Evolutionary conservation across 108 stramenopile species (phyloP), one percentile per base, ranked within the genome.

Genomic region (Cyclotella choctawhatcheeana): DNA sequence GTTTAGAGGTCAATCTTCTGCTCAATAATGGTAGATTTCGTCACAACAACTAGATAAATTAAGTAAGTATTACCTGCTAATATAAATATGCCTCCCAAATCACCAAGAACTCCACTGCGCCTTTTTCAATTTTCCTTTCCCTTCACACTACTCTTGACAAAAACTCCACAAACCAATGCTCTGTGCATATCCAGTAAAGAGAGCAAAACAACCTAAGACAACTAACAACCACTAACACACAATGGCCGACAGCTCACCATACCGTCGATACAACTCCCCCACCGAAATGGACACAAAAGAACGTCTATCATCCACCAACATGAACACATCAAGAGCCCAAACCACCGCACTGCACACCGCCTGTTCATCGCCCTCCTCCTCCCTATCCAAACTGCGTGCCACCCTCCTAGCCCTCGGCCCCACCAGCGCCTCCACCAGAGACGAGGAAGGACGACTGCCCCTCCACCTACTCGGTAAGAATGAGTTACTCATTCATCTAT

Each of bases 341-440:
- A 76, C 71, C 53, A 81, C 76, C 33, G 71, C 76, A 47, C 81
- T 81, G 30, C 81, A 81, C 54, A 43, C 29, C 10, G 81, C 81
- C 12, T 81, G 81, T 63, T 44, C 76, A 32, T 77, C 76, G 30
- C 81, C 81, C 30, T 73, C 76, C 4, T 77, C 76, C 70, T 73
- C 76, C 37, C 81, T 67, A 27, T 81, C 81, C 55, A 77, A 73
- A 67, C 75, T 81, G 3, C 81, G 81, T 26, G 81, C 81, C n/a
- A 77, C 76, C 12, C 76, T 81, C 4, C 43, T 81, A n/a, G 76
- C 81, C 5, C 70, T 79, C 22, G 78, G 81, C 0, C 50, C 56
- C 33, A 27, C 31, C 14, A 30, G 45, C 56, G 81, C 81, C 26
- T 7, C 33, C 32, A 18, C 20, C 16, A 45, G 51, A 10, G 81